Evolutionary conservation across 768 basidiomycete species (phyloP), one percentile per base, ranked within the genome.

Genomic region (Thelephora ganbajun): DNA sequence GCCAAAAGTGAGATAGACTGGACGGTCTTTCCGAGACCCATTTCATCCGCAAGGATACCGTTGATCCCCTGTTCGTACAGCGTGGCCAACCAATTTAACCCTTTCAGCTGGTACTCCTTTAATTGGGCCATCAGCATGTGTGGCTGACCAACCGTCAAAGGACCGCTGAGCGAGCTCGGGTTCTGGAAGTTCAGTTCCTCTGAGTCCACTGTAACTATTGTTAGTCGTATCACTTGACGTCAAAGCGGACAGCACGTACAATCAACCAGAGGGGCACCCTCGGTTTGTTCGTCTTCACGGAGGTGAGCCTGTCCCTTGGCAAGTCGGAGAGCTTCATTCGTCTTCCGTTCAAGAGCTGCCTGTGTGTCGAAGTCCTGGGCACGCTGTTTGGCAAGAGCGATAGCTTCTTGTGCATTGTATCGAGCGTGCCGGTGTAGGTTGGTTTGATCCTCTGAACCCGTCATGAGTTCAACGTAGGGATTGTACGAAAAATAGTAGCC

Each of bases 111-210:
- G 61, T 98, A 99, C 62, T 99, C 96, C 64, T 99, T 99, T 47
- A 99, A 68, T 54, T 90, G 87, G 6, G 92, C 91, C 77, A 91
- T 90, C 52, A 99, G 70, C 87, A 98, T 94, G 63, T 79, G 80
- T 6, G 96, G 96, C 59, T 99, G 96, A 16, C 77, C 75, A 55
- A 98, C 83, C 3, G 84, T 88, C 54, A 92, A 65, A 7, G 80
- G 78, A 7, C 89, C 91, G 42, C 74, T 85, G 53, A 93, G 65
- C 13, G 89, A 88, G 3, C 91, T 90, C 6, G 96, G 96, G 59
- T 99, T 98, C 66, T 97, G 93, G 80, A 99, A 98, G 66, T 99
- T 97, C 35, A 99, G 79, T 59, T 98, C 94, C 58, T 96, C 92
- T 16, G 88, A 89, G 61, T 94, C 92, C 56, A 94, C 90, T 92